phyloP scores from a whole-genome alignment of 202 grass and related monocot species.

The Bolboschoenoplectus hybrid region DNA sequence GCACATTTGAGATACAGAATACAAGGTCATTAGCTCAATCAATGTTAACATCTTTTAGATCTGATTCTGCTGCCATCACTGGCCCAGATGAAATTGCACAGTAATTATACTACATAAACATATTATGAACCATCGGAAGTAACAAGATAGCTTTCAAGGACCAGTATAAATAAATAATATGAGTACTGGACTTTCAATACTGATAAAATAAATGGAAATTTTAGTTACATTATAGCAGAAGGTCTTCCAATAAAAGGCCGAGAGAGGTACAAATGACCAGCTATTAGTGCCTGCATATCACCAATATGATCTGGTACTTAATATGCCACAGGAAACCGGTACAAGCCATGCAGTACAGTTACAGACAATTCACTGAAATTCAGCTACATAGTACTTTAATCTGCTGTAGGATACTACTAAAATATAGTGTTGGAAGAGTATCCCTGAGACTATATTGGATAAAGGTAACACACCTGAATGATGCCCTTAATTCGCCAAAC shows the following conservation, averaged over 20 bases:
- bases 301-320: not conserved
- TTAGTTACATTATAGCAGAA: conserved; percentile 20
- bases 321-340: not conserved
- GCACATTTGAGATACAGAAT: conserved; percentile 40
- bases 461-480: conserved; percentile 65
- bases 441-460: not conserved
- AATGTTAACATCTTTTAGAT: not conserved
- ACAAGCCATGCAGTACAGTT: not conserved
- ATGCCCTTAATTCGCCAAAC: conserved; percentile 95
- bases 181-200: not conserved
- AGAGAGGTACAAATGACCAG: not conserved
- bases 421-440: not conserved
- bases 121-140: not conserved
- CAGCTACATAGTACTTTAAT: not conserved
- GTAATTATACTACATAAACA: not conserved
- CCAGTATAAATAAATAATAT: not conserved
- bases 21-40: conserved; percentile 2
- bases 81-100: not conserved
- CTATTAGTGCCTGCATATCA: conserved; percentile 13
- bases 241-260: not conserved
- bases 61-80: not conserved
- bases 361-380: not conserved
- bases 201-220: not conserved
- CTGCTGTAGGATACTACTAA: too few relatives aligned
- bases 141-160: not conserved